Percentiles rank a stretch among this genome's conserved stretches.
phyloP scores from a whole-genome alignment of 192 early-diverging fungal genomes.

The Chytriomyces sp. region DNA sequence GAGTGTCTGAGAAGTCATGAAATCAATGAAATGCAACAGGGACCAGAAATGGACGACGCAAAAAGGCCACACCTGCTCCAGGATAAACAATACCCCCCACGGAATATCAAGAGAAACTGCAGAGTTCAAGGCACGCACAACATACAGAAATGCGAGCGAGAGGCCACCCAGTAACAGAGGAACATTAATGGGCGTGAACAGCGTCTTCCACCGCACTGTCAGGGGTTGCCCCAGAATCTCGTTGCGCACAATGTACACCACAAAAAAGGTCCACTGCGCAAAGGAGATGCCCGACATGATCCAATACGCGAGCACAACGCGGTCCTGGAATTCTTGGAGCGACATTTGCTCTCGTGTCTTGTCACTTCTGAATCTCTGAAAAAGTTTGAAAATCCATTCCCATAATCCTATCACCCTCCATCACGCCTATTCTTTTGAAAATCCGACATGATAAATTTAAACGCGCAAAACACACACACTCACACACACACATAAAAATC shows the following conservation, averaged over 20 bases:
- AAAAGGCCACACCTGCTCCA: not conserved
- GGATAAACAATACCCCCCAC: not conserved
- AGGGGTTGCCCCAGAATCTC: constrained; percentile 3
- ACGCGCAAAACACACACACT: too few species aligned
- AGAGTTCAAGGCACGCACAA: not conserved
- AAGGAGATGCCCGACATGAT: not conserved
- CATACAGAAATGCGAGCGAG: not conserved
- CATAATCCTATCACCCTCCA: not conserved
- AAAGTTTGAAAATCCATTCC: not conserved
- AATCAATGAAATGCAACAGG: not conserved
- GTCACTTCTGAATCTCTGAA: too few species aligned
- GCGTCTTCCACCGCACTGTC: not conserved
- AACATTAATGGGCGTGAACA: constrained; percentile 29
- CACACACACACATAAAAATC: not conserved
- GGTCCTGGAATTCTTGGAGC: not conserved
- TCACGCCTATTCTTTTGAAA: not conserved
- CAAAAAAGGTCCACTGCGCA: not conserved
- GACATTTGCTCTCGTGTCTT: not conserved
- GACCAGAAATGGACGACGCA: not conserved
- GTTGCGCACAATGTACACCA: not conserved
- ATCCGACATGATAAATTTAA: not conserved
- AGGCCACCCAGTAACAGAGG: not conserved
- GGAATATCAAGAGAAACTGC: not conserved
- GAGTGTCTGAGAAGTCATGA: not conserved
- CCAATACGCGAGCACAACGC: not conserved